Percentiles rank a stretch among this genome's conserved stretches.
These are phyloP conservation scores for Zasmidium angulare DNA, from an alignment of 2,329 filamentous ascomycete genomes.

Conservation along the genomic window DNA sequence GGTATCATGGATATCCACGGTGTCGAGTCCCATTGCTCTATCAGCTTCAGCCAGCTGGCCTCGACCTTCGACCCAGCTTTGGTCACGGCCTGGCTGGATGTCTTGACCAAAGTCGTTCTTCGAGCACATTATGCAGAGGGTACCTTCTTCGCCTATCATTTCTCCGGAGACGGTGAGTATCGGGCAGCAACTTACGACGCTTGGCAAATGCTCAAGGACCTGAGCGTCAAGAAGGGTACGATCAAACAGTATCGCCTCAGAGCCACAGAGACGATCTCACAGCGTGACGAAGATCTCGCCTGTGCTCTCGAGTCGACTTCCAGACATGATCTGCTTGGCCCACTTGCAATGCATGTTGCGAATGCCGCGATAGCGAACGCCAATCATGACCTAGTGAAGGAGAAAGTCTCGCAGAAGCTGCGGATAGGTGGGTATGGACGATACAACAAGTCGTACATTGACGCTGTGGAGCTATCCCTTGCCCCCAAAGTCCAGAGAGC, in stretches of 20 bases:
- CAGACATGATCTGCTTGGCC: neutral
- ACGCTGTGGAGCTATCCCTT: neutral
- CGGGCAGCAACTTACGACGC: constrained; percentile 3
- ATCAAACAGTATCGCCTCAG: neutral
- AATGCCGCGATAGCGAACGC: neutral
- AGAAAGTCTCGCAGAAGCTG: neutral
- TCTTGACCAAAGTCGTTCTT: neutral
- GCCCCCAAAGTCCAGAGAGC: neutral
- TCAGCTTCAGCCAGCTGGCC: constrained; percentile 4
- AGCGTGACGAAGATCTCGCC: neutral
- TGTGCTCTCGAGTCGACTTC: neutral
- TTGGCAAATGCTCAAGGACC: neutral
- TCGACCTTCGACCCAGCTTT: neutral
- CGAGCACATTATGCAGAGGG: constrained; percentile 1
- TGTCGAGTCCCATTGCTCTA: neutral
- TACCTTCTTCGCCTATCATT: constrained; percentile 9
- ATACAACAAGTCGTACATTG: neutral
- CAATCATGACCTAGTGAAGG: neutral
- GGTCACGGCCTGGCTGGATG: constrained; percentile 6
- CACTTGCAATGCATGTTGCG: neutral
- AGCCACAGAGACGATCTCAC: neutral
- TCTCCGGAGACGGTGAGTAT: constrained; percentile 10
- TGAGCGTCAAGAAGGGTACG: constrained; percentile 2
- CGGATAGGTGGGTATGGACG: neutral
- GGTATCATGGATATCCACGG: neutral